Evolutionary conservation across 139 green algal genomes (phyloP).

Genomic region (Trebouxia sp.): DNA sequence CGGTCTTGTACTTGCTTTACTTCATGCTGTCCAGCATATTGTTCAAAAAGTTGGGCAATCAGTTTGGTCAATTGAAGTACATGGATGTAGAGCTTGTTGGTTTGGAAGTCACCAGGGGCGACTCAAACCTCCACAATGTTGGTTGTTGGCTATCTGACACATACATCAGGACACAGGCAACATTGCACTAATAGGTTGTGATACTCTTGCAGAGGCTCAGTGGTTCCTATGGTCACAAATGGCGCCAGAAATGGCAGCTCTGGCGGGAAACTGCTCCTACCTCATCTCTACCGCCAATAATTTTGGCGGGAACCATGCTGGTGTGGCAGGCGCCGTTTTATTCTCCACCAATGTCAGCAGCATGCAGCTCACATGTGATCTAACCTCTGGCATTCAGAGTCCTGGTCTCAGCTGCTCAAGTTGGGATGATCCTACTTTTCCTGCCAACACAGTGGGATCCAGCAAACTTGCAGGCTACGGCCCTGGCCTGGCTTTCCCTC

Average conservation of each 20-base stretch:
- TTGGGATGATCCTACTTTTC: neutral
- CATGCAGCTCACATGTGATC: neutral
- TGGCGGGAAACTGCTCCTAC: conserved; percentile 16
- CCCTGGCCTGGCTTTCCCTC: conserved; percentile 3
- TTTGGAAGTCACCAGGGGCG: no score
- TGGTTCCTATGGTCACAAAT: neutral
- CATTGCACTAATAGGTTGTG: neutral
- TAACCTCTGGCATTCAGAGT: neutral
- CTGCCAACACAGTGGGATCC: neutral
- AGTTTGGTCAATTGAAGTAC: no score
- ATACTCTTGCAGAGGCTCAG: neutral
- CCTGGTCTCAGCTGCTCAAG: neutral
- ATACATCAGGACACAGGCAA: no score
- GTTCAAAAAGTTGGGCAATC: no score
- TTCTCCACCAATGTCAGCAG: conserved; percentile 9
- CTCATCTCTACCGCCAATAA: neutral
- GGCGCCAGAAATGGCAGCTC: neutral
- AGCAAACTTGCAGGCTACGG: neutral
- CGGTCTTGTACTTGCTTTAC: no score
- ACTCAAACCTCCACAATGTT: no score
- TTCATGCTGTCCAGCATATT: no score
- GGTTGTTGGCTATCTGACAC: no score
- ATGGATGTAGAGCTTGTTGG: no score
- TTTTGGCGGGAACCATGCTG: neutral
- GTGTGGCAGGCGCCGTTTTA: neutral